Evolutionary conservation across 2,329 filamentous ascomycete genomes (phyloP).

Genomic region (Xylaria polymorpha): DNA sequence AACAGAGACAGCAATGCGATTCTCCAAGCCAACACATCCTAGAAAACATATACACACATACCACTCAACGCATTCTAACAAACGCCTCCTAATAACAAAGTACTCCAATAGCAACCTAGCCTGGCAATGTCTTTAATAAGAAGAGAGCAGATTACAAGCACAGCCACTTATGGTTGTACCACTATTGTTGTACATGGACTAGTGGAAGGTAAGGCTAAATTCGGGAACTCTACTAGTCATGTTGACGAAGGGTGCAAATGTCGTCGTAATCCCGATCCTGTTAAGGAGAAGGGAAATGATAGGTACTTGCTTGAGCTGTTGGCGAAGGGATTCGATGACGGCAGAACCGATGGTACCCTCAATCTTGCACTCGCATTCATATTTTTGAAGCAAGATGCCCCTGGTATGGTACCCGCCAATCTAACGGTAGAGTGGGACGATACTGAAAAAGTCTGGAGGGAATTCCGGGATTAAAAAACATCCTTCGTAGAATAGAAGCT

Average conservation of each 20-base stretch:
- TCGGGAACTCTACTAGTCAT: not conserved
- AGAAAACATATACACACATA: not conserved
- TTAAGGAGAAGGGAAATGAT: not conserved
- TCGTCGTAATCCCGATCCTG: not conserved
- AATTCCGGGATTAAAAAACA: not conserved
- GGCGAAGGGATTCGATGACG: not conserved
- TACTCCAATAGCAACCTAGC: not conserved
- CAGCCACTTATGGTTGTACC: not conserved
- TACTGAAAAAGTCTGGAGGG: not conserved
- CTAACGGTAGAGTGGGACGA: not conserved
- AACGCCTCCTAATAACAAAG: not conserved
- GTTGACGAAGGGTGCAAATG: not conserved
- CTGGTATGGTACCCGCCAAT: not conserved
- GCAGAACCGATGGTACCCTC: not conserved
- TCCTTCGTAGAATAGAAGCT: not conserved
- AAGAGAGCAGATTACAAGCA: not conserved
- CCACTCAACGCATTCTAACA: not conserved
- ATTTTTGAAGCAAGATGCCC: not conserved
- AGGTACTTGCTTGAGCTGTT: not conserved
- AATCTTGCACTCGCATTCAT: not conserved
- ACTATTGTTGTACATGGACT: not conserved
- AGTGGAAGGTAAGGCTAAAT: not conserved
- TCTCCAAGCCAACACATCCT: not conserved
- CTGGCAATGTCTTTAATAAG: not conserved
- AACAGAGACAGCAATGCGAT: not conserved